These are phyloP conservation scores for Eimeria sp. DNA, from an alignment of 169 alveolate genomes.

Conservation along the genomic window DNA sequence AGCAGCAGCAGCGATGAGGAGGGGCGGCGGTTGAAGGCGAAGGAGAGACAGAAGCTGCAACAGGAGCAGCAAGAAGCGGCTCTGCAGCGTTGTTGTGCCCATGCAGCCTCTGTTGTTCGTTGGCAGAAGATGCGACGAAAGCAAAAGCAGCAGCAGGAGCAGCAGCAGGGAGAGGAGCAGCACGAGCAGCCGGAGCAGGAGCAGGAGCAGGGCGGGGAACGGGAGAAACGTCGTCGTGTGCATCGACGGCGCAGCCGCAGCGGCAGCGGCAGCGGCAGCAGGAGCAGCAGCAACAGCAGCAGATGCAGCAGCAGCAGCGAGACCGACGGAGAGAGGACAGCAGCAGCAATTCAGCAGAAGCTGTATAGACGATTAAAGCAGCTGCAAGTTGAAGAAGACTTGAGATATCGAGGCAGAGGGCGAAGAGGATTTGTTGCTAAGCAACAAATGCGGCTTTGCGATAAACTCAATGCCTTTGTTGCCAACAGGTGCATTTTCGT, in stretches of 20 bases:
- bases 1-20: constrained; percentile 30
- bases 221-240: background rate
- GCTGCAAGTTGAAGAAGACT: background rate
- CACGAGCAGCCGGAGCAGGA: constrained; percentile 20
- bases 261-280: too few relatives aligned
- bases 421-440: background rate
- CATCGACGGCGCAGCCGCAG: background rate
- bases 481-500: background rate
- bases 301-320: too few relatives aligned
- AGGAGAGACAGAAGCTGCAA: background rate
- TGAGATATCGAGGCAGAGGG: background rate
- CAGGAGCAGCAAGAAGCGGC: too few relatives aligned
- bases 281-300: too few relatives aligned
- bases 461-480: background rate
- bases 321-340: background rate
- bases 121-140: constrained; percentile 6
- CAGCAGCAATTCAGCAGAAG: constrained; percentile 6
- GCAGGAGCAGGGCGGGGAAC: background rate
- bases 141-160: constrained; percentile 28
- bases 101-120: background rate
- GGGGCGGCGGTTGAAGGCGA: background rate
- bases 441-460: background rate
- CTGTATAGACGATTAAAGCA: constrained; percentile 25
- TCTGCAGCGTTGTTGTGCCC: constrained; percentile 35
- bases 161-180: constrained; percentile 22